Evolutionary conservation across 2,329 filamentous ascomycete species (phyloP), one percentile per base, ranked within the genome.

Genomic region (Ophiobolus disseminans): DNA sequence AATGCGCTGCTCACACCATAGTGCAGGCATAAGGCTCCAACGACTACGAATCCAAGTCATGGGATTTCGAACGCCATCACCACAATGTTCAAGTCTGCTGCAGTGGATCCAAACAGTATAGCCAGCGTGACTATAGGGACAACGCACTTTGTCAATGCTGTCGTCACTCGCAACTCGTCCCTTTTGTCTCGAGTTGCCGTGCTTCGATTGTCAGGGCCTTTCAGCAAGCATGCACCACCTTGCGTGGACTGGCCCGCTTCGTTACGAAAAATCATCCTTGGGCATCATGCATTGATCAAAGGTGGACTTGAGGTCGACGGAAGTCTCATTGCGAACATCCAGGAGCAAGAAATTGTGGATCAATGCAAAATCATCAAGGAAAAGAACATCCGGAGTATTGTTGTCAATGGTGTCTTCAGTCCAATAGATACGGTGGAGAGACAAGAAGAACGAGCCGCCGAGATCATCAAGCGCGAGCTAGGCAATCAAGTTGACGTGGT

Each of bases 331-430:
- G 63, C 61, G 1, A 63, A 69, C 14, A 68, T 82, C 43, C 63
- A 70, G 7, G 76, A 80, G 58, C 64, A 68, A 19, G 72, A 81
- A 72, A 68, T 80, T 16, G 58, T 78, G 5, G 69, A 73, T 28
- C 67, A 77, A 55, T 78, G 76, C 47, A 70, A 60, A 4, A 68
- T 72, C 16, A 78, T 80, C 55, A 76, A 74, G 58, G 70, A 73
- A 28, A 73, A 74, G 17, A 73, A 73, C 1, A 67, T 80, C 41
- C 72, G 66, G 16, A 75, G 75, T 30, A 72, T 86, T 2, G 82
- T 84, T 0, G 70, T 86, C 4, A 78, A 80, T 4, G 82, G 83
- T 2, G 77, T 85, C 7, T 85, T 82, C 66, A 82, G 80, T 7
- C 82, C 83, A 0, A 81, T 85, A 19, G 83, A 86, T 59, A 76